Base-by-base conservation (phyloP, 495 filamentous ascomycete species). In the Oleoguttula mirabilis region DNA sequence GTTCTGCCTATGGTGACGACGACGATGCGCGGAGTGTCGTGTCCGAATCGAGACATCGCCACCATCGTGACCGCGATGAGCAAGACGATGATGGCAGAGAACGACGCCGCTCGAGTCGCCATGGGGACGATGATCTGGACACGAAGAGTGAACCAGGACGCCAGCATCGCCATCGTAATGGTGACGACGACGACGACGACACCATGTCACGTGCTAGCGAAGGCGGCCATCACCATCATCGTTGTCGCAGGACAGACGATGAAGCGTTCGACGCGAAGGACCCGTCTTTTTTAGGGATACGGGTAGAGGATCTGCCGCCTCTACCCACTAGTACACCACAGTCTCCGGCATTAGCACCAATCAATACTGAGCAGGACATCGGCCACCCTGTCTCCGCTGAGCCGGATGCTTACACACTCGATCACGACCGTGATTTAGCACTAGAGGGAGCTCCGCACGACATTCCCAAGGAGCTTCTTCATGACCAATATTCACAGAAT, bases 251-350 rank as follows among this genome's bases (percentile, higher is more conserved):
- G 11, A 45, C 40, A 23, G 51, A 45, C 22, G 48, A 48, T 14
- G 49, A 36, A 27, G 35, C 30, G 20, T 32, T 36, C 32, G 50
- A 53, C 33, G 42, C 44, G 14, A 45, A 54, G 22, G 48, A 62
- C 34, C 47, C 54, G 53, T 62, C 62, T 65, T 65, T 65, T 63
- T 63, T 63, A 65, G 62, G 51, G 39, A 50, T 55, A 46, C 57
- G 62, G 62, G 62, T 57, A 59, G 62, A 60, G 61, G 58, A 56
- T 50, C 42, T 55, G 48, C 54, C 51, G 59, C 60, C 52, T 56
- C 57, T 57, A 52, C 56, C 54, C 45, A 57, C 50, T 48, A 48
- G 40, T 36, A n/a, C 16, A 4, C 21, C 27, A 10, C 33, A 27
- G 39, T 44, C 50, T 52, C 54, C 48, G 47, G 55, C 51, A 47